These are phyloP conservation scores for Fusarium concolor DNA, from an alignment of 2,329 filamentous ascomycete species.

Conservation along the genomic window DNA sequence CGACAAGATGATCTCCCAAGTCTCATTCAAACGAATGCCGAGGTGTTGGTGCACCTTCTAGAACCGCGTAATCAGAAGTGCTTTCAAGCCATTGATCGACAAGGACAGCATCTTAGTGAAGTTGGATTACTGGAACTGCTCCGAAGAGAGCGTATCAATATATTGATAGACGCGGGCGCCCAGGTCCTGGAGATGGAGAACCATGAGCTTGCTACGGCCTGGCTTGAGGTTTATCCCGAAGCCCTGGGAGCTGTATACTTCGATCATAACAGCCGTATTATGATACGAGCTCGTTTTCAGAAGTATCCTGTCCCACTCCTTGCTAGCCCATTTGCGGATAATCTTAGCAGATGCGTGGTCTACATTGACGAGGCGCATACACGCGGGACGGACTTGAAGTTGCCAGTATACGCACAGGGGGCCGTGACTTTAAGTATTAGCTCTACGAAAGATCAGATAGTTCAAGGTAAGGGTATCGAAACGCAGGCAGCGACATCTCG, in stretches of 20 bases:
- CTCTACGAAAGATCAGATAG: conserved; percentile 70
- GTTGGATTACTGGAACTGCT: conserved; percentile 10
- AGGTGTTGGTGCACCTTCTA: conserved; percentile 70
- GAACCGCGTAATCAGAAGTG: conserved; percentile 63
- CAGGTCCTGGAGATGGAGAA: conserved; percentile 72
- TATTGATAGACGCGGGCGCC: conserved; percentile 74
- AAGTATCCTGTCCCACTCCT: conserved; percentile 63
- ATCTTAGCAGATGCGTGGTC: conserved; percentile 64
- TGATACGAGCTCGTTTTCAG: conserved; percentile 35
- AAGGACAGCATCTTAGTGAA: conserved; percentile 52
- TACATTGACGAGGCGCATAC: conserved; percentile 73
- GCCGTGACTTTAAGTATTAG: conserved; percentile 68
- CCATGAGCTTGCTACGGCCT: conserved; percentile 58
- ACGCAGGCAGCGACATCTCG: too few species aligned
- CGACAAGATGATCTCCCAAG: conserved; percentile 68
- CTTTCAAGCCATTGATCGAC: conserved; percentile 43
- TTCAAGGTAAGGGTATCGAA: too few species aligned
- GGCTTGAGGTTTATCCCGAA: conserved; percentile 59
- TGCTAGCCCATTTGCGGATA: conserved; percentile 65
- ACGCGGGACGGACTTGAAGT: conserved; percentile 68
- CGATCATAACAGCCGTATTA: conserved; percentile 47
- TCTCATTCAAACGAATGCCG: conserved; percentile 70
- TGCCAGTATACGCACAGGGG: conserved; percentile 60
- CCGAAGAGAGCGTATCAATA: conserved; percentile 52
- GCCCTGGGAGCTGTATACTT: conserved; percentile 67